Evolutionary conservation across 495 filamentous ascomycete species (phyloP), one percentile per base, ranked within the genome.

Genomic region (Xylaria telfairii): DNA sequence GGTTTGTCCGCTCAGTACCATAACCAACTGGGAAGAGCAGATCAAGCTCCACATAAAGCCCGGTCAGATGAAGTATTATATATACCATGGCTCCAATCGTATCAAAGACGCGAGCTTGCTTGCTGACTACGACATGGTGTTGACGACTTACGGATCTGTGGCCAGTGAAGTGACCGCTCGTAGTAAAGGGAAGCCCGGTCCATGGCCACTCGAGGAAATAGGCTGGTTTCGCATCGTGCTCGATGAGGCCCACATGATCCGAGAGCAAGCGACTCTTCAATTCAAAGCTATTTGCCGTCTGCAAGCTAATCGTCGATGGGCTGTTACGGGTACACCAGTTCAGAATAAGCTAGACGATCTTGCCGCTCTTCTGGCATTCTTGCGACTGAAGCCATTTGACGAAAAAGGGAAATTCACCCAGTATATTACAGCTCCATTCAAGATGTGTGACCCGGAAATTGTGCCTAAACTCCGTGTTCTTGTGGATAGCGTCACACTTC

Each of bases 161-260:
- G 88, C 93, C 6, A 92, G 90, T 60, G 96, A 98, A 74, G 87
- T 92, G 28, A 85, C 82, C 42, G 81, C 87, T 12, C 85, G 89
- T 24, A 84, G 85, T 46, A 88, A 89, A 63, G 82, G 83, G 47
- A 91, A 88, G 73, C 78, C 83, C 19, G 88, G 87, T 0, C 73
- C 77, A 12, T 93, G 88, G 68, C 92, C 94, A 0, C 80, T 98
- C 46, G 87, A 89, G 42, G 83, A 90, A 71, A 90, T 95, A 71
- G 91, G 92, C 70, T 97, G 95, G 92, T 98, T 98, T 77, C 91
- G 96, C 9, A 94, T 99, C 66, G 95, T 97, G 0, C 87, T 99
- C 32, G 96, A 99, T 75, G 96, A 99, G 80, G 96, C 95, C 17
- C 96, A 99, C 81, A 91, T 90, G 75, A 98, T 99, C 73, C 90